Evolutionary conservation across 768 basidiomycete species (phyloP), one percentile per base, ranked within the genome.

Genomic region (Lentinula detonsa): DNA sequence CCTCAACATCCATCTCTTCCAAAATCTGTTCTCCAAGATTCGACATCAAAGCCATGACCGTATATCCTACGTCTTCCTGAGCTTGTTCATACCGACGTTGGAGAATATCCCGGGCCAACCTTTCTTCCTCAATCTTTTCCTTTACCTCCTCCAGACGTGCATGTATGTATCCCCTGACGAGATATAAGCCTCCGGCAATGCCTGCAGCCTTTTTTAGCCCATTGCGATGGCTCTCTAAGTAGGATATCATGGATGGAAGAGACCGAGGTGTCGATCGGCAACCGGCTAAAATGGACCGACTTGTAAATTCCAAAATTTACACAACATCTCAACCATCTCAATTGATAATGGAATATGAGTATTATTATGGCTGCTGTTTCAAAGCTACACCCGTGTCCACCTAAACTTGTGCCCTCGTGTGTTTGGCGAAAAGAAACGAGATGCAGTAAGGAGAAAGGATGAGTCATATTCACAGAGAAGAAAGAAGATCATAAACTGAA

Each of bases 1-100:
- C 76, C 64, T 93, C 91, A 16, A 93, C 88, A 64, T 93, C 85
- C 84, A 93, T 88, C 34, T 82, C 83, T 23, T 78, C 75, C n/a
- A 89, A 72, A 11, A 93, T 77, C 62, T 87, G 84, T 13, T 80
- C 74, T 5, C 84, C 80, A 16, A 93, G 78, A 1, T 86, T 86
- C 1, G 87, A 86, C 16, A 91, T 71, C 43, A 88, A 78, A 0
- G 88, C 85, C 69, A 89, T 83, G 52, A 88, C 76, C 0, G 89
- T 93, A 68, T 85, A 95, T 6, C 87, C 84, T 23, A 84, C 79
- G 67, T 94, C 88, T 61, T 91, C 85, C 65, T 90, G 87, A 28
- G 86, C 91, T 63, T 90, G 85, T 37, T 80, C 77, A 70, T 93
- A 95, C 39, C 93, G 79, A 50, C 85, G 77, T 56, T 84, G 81